Conservation (phyloP, 1,284 basidiomycete species). For the Mixia osmundae region DNA sequence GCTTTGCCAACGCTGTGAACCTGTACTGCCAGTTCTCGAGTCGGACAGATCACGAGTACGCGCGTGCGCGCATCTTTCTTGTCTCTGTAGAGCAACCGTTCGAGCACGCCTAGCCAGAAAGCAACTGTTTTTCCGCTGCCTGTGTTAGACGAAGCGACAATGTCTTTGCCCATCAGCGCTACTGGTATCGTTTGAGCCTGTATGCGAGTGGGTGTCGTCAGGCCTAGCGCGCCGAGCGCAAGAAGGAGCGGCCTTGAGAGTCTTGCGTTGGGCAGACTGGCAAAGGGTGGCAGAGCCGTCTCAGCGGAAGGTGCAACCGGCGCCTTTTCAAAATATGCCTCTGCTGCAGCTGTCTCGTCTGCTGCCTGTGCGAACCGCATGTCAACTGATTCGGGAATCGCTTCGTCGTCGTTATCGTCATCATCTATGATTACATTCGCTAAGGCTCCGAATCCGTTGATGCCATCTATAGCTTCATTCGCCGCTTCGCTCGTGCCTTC, state of each 20-base stretch:
- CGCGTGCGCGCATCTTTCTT: slow-evolving; percentile 64
- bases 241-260: slow-evolving; percentile 73
- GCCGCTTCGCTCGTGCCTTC: slow-evolving; percentile 14
- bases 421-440: slow-evolving; percentile 33
- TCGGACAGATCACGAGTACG: slow-evolving; percentile 77
- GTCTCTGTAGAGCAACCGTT: slow-evolving; percentile 70
- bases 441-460: slow-evolving; percentile 21
- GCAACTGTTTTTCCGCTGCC: slow-evolving; percentile 94
- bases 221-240: slow-evolving; percentile 55
- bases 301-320: slow-evolving; percentile 30
- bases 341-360: too few species aligned
- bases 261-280: slow-evolving; percentile 27
- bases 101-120: slow-evolving; percentile 80
- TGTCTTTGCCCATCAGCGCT: slow-evolving; percentile 76
- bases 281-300: slow-evolving; percentile 29
- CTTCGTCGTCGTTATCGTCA: too few species aligned
- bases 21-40: slow-evolving; percentile 80
- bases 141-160: slow-evolving; percentile 83
- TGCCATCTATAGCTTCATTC: slow-evolving; percentile 21
- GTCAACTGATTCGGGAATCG: too few species aligned
- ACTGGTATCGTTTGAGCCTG: slow-evolving; percentile 80
- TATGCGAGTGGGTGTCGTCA: slow-evolving; percentile 76
- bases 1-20: slow-evolving; percentile 76
- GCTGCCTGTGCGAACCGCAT: too few species aligned
- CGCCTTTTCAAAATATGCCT: slow-evolving; percentile 32